These are phyloP conservation scores for Niveomyces coronatus DNA, from an alignment of 2,329 filamentous ascomycete species.

Conservation along the genomic window DNA sequence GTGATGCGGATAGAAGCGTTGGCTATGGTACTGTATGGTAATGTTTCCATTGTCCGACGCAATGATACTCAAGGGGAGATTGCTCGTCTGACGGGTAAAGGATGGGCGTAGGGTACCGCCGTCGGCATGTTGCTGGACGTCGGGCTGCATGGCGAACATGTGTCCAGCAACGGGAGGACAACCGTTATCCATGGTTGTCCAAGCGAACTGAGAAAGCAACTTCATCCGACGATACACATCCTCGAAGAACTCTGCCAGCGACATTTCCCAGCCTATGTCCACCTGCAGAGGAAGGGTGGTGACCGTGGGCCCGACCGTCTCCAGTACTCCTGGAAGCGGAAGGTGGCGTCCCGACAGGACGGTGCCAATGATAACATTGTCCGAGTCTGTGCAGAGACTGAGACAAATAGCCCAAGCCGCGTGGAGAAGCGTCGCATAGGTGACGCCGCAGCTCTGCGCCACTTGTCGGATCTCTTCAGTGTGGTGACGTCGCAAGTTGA, in stretches of 20 bases:
- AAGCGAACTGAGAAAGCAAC: conserved; percentile 9
- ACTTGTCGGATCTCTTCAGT: neutral
- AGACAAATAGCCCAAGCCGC: conserved; percentile 28
- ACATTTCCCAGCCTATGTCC: conserved; percentile 10
- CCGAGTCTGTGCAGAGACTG: conserved; percentile 19
- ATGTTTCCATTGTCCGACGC: neutral
- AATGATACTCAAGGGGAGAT: neutral
- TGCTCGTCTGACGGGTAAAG: neutral
- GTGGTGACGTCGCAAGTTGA: neutral
- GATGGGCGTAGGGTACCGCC: neutral
- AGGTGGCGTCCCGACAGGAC: conserved; percentile 25
- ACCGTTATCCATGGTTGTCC: conserved; percentile 13
- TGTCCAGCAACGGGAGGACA: conserved; percentile 2
- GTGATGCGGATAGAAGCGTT: neutral
- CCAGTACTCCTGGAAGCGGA: conserved; percentile 18
- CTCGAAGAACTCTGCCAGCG: conserved; percentile 11
- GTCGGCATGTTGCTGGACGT: neutral
- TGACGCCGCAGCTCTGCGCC: conserved; percentile 7
- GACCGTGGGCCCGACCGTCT: conserved; percentile 24
- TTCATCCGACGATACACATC: conserved; percentile 6
- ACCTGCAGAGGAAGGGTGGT: conserved; percentile 20
- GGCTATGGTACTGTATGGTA: neutral
- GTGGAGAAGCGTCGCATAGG: conserved; percentile 14
- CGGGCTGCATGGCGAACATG: conserved; percentile 1
- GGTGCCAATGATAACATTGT: conserved; percentile 23